Evolutionary conservation across 2,329 filamentous ascomycete genomes (phyloP).

Genomic region (Tetracladium maxilliforme): DNA sequence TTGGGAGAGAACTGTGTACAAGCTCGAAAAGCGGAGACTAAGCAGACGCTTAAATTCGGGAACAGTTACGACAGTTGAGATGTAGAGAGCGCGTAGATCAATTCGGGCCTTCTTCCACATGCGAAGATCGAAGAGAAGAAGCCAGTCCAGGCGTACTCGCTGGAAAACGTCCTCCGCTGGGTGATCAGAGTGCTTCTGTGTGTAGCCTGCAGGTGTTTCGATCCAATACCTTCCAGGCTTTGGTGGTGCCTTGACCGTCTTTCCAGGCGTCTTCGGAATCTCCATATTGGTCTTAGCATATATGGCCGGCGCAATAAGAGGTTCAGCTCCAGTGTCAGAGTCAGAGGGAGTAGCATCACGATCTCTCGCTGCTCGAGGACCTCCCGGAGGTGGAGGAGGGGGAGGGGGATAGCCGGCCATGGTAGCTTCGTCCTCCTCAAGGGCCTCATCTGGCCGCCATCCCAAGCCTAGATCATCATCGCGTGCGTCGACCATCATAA

Average conservation of each 20-base stretch:
- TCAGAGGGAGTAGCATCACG: conserved; percentile 55
- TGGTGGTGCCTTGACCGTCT: conserved; percentile 26
- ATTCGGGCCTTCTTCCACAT: conserved; percentile 95
- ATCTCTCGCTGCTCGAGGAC: conserved; percentile 30
- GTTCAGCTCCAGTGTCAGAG: conserved; percentile 57
- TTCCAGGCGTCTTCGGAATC: conserved; percentile 70
- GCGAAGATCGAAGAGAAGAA: conserved; percentile 85
- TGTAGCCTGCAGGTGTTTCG: conserved; percentile 60
- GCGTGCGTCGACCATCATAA: conserved; percentile 40
- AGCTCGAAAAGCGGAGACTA: conserved; percentile 80
- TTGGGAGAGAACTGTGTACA: conserved; percentile 89
- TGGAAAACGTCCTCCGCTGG: conserved; percentile 79
- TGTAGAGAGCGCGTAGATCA: conserved; percentile 83
- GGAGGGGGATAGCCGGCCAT: conserved; percentile 59
- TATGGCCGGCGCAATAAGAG: conserved; percentile 44
- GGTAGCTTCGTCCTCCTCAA: conserved; percentile 66
- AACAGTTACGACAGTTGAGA: conserved; percentile 89
- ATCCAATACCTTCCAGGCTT: conserved; percentile 74
- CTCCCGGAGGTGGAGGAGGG: conserved; percentile 46
- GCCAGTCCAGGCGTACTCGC: conserved; percentile 80
- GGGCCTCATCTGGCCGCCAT: conserved; percentile 50
- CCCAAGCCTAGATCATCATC: conserved; percentile 25
- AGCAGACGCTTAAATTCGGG: conserved; percentile 92
- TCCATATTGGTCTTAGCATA: conserved; percentile 52
- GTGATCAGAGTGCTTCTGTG: conserved; percentile 44